Evolutionary conservation across 495 filamentous ascomycete genomes (phyloP).

Genomic region (Aspergillus asperescens): DNA sequence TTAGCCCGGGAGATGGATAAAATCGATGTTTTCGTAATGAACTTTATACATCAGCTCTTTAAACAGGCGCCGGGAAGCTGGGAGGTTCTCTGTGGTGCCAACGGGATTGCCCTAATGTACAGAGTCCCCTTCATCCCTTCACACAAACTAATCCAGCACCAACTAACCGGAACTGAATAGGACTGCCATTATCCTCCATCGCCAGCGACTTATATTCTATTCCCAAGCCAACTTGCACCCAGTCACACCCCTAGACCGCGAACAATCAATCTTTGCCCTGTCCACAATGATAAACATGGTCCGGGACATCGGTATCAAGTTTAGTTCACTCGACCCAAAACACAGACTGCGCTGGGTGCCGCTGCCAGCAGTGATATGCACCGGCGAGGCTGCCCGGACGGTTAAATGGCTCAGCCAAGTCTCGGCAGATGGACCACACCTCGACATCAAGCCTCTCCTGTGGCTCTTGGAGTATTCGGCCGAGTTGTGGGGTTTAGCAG

Average conservation of each 20-base stretch:
- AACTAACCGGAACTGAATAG: neutral
- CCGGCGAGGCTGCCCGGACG: slow-evolving; percentile 2
- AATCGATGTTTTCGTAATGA: neutral
- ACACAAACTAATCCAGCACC: neutral
- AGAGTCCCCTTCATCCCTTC: neutral
- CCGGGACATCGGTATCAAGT: slow-evolving; percentile 2
- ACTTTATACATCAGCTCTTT: neutral
- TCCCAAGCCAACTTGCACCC: neutral
- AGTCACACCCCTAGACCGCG: neutral
- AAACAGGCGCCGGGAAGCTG: slow-evolving; percentile 5
- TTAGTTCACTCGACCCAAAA: neutral
- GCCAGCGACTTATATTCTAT: neutral
- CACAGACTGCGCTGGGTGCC: neutral
- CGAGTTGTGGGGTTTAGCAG: no score
- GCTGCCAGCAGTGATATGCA: slow-evolving; percentile 2
- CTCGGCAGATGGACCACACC: no score
- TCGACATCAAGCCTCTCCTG: no score
- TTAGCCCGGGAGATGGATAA: neutral
- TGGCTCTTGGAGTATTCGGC: no score
- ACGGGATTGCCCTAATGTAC: slow-evolving; percentile 1
- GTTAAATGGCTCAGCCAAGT: no score
- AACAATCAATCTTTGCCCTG: neutral
- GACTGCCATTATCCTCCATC: neutral
- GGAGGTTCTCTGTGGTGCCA: slow-evolving; percentile 2
- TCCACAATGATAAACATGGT: slow-evolving; percentile 2